A percentile compares a stretch with the other conserved stretches of the same genome.
Evolutionary conservation across 2,329 filamentous ascomycete species (phyloP).

Genomic region (Fusarium beomiforme): DNA sequence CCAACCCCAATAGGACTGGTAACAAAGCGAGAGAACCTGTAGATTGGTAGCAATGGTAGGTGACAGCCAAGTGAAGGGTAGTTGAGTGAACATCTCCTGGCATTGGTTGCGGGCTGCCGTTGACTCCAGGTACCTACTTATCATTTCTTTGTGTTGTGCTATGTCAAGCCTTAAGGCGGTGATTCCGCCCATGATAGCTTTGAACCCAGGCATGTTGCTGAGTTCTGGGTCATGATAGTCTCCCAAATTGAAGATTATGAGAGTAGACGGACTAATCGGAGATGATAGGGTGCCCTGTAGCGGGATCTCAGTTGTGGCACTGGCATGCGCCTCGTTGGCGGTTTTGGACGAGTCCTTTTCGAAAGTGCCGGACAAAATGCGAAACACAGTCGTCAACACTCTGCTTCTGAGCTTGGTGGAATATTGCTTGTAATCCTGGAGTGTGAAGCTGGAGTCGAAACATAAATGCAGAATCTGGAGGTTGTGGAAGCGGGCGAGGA

Average conservation of each 20-base stretch:
- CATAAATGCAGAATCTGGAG: not conserved
- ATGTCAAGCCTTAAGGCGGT: not conserved
- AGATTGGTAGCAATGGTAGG: not conserved
- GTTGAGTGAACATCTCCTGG: not conserved
- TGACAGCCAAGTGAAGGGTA: not conserved
- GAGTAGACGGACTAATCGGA: not conserved
- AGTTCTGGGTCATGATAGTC: not conserved
- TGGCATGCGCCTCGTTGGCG: not conserved
- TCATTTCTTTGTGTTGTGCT: not conserved
- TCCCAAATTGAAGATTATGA: not conserved
- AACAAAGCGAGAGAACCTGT: not conserved
- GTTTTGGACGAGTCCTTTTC: not conserved
- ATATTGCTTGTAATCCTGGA: accelerated
- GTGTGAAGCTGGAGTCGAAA: not conserved
- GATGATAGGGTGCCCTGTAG: accelerated
- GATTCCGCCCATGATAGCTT: not conserved
- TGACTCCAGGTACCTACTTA: no score
- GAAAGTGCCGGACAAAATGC: not conserved
- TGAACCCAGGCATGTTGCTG: not conserved
- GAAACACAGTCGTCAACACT: not conserved
- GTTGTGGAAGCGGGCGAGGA: not conserved
- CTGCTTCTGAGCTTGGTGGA: not conserved
- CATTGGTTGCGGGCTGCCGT: not conserved
- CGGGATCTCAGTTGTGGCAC: not conserved
- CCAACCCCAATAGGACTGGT: not conserved